Evolutionary conservation across 495 filamentous ascomycete genomes (phyloP), one percentile per base, ranked within the genome.

Genomic region (Penicillium bovifimosum): DNA sequence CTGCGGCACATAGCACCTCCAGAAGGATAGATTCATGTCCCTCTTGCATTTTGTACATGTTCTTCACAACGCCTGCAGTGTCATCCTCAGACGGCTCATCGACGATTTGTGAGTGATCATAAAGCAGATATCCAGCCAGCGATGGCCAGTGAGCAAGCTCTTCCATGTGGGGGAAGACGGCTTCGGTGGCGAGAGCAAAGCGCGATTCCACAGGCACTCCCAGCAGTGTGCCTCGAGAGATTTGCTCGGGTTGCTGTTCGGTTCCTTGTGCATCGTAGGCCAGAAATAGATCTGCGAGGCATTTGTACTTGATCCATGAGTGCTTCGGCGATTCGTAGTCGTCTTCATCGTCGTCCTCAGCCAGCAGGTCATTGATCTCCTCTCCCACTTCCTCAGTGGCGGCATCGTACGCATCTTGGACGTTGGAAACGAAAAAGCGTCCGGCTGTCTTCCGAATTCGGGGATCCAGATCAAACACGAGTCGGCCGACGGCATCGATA

Each of bases 301-400:
- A 90, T 70, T 97, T 98, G 59, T 91, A 84, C 58, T 86, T 89
- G 50, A 97, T 80, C 93, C 93, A 98, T 17, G 84, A 83, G 38
- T 81, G 73, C 59, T 87, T 84, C 0, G 91, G 88, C 0, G 78
- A 78, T 18, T 87, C 84, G 52, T 77, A 87, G 53, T 93, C 85
- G 16, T 90, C 87, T 20, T 86, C 82, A 11, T 80, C 78, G 31
- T 79, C 78, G 32, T 79, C 74, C 18, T 86, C 79, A 5, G 73
- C 74, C 13, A 86, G 68, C 18, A 76, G 68, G 26, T 91, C 89
- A 20, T 86, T 83, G 5, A 93, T 71, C 28, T 96, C 85, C 64
- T 93, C 84, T 16, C 85, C 90, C 24, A 97, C 77, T 48, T 96
- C 88, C 52, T 96, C 91, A 0, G 93, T 65, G 57, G 84, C 87